A percentile compares a stretch with the other conserved stretches of the same genome.
phyloP scores from a whole-genome alignment of 2,329 filamentous ascomycete species.

The Cladophialophora psammophila region DNA sequence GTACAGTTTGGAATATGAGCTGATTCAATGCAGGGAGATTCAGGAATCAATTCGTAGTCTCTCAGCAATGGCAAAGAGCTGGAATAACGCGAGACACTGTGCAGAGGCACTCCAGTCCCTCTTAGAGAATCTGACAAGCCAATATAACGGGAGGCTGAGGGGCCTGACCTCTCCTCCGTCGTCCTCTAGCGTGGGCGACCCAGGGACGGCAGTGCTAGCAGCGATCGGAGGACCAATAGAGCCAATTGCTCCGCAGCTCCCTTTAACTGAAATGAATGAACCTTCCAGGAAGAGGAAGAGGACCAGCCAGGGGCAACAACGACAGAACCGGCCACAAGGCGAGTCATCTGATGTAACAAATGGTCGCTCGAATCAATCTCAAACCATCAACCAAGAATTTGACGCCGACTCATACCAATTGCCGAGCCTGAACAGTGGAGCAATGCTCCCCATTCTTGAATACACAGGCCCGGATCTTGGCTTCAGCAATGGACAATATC shows the following conservation, averaged over 20 bases:
- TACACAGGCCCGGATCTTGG: slow-evolving; percentile 20
- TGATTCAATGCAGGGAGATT: slow-evolving; percentile 13
- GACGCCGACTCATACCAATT: slow-evolving; percentile 7
- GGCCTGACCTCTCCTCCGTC: not conserved
- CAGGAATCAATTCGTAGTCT: slow-evolving; percentile 18
- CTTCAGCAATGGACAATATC: not conserved
- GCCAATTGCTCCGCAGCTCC: not conserved
- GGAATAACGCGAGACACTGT: slow-evolving; percentile 28
- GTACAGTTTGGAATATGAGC: not conserved
- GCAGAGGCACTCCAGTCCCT: slow-evolving; percentile 21
- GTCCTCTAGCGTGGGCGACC: not conserved
- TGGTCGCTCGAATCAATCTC: not conserved
- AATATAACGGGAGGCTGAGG: slow-evolving; percentile 11
- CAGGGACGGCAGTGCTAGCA: not conserved
- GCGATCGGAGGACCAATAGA: not conserved
- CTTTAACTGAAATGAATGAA: not conserved
- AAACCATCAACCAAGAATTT: slow-evolving; percentile 12
- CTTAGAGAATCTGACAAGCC: slow-evolving; percentile 16
- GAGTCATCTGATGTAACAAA: not conserved
- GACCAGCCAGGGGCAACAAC: not conserved
- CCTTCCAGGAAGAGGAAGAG: slow-evolving; percentile 13
- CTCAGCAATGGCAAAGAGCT: slow-evolving; percentile 17
- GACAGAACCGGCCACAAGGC: not conserved
- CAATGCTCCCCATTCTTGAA: slow-evolving; percentile 15
- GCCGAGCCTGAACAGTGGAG: slow-evolving; percentile 10